A percentile compares a stretch with the other conserved stretches of the same genome.
Conservation (phyloP, 805 yeast species). For the Kodamaea jinghongensis region DNA sequence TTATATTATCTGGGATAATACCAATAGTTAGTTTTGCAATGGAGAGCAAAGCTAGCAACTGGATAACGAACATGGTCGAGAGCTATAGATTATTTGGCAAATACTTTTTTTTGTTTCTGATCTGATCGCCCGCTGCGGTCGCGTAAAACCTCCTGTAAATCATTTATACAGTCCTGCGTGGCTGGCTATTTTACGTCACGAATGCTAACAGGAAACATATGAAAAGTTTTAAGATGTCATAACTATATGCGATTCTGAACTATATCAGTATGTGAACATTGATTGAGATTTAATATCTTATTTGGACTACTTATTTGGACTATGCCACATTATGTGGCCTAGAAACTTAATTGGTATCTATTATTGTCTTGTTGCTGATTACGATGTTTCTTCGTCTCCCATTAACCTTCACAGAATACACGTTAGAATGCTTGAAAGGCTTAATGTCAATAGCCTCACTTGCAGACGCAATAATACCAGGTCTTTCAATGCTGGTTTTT, state of each 20-base stretch:
- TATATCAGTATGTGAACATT: too few species aligned
- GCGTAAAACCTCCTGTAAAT: conserved; percentile 2
- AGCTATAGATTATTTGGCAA: background rate
- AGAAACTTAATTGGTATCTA: background rate
- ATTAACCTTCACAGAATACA: background rate
- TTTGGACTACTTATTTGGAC: too few species aligned
- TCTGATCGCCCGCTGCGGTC: conserved; percentile 9
- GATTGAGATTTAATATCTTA: too few species aligned
- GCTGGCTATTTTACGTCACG: too few species aligned
- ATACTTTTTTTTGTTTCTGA: conserved; percentile 1
- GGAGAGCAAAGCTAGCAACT: background rate
- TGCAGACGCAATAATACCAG: background rate
- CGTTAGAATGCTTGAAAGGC: background rate
- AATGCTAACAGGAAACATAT: too few species aligned
- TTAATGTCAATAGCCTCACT: background rate
- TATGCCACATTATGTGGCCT: too few species aligned
- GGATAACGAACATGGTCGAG: background rate
- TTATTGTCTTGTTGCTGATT: background rate
- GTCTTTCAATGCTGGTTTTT: background rate
- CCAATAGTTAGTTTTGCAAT: background rate
- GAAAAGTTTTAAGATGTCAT: too few species aligned
- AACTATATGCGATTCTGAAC: too few species aligned
- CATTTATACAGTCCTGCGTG: too few species aligned
- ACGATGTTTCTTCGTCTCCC: background rate
- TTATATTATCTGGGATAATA: conserved; percentile 2